Evolutionary conservation across 192 early-diverging fungal genomes (phyloP), one percentile per base, ranked within the genome.

Genomic region (Backusella liffmaniae): DNA sequence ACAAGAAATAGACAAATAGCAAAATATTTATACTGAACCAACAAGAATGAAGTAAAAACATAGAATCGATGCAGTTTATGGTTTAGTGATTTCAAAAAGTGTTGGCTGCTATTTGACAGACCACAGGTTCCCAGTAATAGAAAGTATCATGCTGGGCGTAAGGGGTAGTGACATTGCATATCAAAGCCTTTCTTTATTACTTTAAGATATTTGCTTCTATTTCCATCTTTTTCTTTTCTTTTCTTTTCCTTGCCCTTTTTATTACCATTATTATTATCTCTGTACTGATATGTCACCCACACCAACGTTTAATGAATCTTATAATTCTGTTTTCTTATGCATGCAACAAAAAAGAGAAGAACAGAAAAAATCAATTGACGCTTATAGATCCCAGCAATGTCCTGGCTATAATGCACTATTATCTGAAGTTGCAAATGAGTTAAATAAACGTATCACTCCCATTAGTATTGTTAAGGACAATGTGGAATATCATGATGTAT

Each of bases 401-500:
- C 15, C 26, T 9, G 90, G 93, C 32, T 93, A 95, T 70, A 87
- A 89, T 0, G 94, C 94, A 7, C 81, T 95, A 73, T 86, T 95
- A 18, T 92, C 91, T 2, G 76, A 86, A 59, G 89, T 95, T 8
- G 92, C 93, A 7, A 84, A 82, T 65, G 86, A 88, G n/a, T 92
- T 95, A 79, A 82, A 86, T 35, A 80, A 80, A 56, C 74, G 87
- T 12, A 79, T 95, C 13, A 83, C 85, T 6, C 73, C 88, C 32
- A 84, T 84, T 62, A 91, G 89, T 9, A 87, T 91, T 32, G 82
- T 87, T 34, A 93, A 93, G 73, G 92, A 97, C 70, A 88, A 86
- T 9, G 84, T 96, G 42, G 93, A 96, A 82, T 94, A 97, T 75
- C 88, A 86, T 65, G 85, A 92, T 73, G 92, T 89, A 76, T 97